Evolutionary conservation across 495 filamentous ascomycete genomes (phyloP).

Genomic region (Lasiosphaeria miniovina): DNA sequence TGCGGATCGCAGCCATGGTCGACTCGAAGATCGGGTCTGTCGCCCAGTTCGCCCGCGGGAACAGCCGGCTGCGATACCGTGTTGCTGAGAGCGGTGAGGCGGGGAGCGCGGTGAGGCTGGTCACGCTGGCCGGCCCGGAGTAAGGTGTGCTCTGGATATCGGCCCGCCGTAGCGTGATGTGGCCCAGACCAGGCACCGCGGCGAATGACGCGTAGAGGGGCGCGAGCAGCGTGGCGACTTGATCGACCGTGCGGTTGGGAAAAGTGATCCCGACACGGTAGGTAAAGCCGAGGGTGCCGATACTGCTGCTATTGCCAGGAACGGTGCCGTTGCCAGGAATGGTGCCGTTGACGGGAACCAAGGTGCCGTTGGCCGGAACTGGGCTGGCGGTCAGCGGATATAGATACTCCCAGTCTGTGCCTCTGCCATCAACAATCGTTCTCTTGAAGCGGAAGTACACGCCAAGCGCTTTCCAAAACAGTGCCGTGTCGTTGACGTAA

Average conservation of each 20-base stretch:
- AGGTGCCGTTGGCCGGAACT: not conserved
- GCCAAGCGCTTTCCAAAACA: slow-evolving; percentile 47
- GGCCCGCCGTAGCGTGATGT: slow-evolving; percentile 23
- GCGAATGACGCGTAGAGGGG: slow-evolving; percentile 24
- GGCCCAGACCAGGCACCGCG: not conserved
- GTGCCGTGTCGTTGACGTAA: slow-evolving; percentile 36
- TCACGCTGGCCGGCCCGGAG: slow-evolving; percentile 1
- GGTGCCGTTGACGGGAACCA: not conserved
- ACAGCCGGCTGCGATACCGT: slow-evolving; percentile 45
- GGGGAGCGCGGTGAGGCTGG: not conserved
- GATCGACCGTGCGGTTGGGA: slow-evolving; percentile 14
- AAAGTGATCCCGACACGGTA: slow-evolving; percentile 28
- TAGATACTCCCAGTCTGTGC: slow-evolving; percentile 42
- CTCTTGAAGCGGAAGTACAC: slow-evolving; percentile 40
- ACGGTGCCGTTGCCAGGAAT: not conserved
- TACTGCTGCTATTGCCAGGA: not conserved
- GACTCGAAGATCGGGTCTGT: slow-evolving; percentile 30
- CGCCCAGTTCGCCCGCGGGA: slow-evolving; percentile 44
- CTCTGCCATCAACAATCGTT: slow-evolving; percentile 34
- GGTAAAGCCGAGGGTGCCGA: slow-evolving; percentile 10
- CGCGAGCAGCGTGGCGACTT: slow-evolving; percentile 24
- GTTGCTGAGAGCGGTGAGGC: slow-evolving; percentile 14
- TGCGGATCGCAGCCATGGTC: slow-evolving; percentile 40
- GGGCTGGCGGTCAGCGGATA: slow-evolving; percentile 26
- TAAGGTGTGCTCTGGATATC: slow-evolving; percentile 5